Evolutionary conservation across 2,329 filamentous ascomycete genomes (phyloP), one percentile per base, ranked within the genome.

Genomic region (Arthrobotrys entomopaga): DNA sequence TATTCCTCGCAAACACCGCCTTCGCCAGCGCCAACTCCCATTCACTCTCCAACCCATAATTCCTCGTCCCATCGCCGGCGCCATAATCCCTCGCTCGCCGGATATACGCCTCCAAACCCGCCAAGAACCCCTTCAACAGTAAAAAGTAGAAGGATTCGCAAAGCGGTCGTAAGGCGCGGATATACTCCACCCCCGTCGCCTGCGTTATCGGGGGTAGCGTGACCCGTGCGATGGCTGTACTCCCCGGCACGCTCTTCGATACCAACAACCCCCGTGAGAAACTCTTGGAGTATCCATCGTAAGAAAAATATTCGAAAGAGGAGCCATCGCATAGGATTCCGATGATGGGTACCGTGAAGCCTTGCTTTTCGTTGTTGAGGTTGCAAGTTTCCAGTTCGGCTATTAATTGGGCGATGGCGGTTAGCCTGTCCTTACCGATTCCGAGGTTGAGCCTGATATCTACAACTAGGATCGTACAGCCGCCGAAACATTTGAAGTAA

Each of bases 401-500:
- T 11, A 74, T 74, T 0, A 74, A 50, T 42, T 74, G 63, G 22
- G 70, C 70, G 46, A 74, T 74, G 34, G 60, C 65, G 20, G 52
- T 74, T 6, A 74, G 57, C 1, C 70, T 43, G 24, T 74, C 70
- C 22, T 29, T 74, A 22, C 70, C 70, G 20, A 74, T 67, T 15
- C 70, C 70, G 5, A 74, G 57, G 63, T 63, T 74, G 24, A 74
- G 50, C 7, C 70, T 48, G 43, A 74, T 67, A 29, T 74, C 70
- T 0, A 67, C 16, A 15, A 74, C 70, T n/a, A 74, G 70, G 34
- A 74, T 74, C n/a, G 70, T 74, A 22, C 70, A 74, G 7, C 70
- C 70, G 15, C 70, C 70, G 26, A 74, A 74, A 24, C 70, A 67
- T 52, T 74, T 74, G 63, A 74, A 74, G 16, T 74, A 74, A 20